A percentile compares a stretch with the other conserved stretches of the same genome.
Conservation (phyloP, 1,284 basidiomycete species). For the Stygiomarasmius scandens region DNA sequence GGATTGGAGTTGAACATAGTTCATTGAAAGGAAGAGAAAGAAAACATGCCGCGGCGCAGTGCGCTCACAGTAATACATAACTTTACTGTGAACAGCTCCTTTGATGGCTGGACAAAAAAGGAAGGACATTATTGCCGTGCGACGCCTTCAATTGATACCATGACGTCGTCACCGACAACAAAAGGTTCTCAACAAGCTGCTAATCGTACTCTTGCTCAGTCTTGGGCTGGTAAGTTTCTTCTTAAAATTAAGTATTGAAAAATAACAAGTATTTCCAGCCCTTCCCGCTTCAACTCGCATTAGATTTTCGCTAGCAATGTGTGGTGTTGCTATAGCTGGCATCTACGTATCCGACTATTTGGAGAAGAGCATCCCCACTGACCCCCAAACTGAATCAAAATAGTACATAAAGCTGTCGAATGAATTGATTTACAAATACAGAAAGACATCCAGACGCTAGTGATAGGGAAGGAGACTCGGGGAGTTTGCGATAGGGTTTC, state of each 20-base stretch:
- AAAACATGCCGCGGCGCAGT: too few species aligned
- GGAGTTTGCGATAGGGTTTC: conserved; percentile 11
- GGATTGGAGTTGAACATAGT: too few species aligned
- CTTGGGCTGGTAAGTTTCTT: conserved; percentile 13
- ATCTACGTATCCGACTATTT: conserved; percentile 52
- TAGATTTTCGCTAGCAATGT: conserved; percentile 57
- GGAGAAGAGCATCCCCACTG: conserved; percentile 10
- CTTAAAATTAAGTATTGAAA: not conserved
- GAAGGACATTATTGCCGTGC: too few species aligned
- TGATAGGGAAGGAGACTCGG: conserved; percentile 8
- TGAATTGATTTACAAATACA: too few species aligned
- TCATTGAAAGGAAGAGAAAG: too few species aligned
- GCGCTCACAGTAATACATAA: too few species aligned
- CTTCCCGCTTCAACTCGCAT: conserved; percentile 63
- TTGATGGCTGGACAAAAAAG: too few species aligned
- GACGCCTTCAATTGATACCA: too few species aligned
- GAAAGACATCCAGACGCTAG: too few species aligned
- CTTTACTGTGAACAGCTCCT: too few species aligned
- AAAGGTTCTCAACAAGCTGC: conserved; percentile 1
- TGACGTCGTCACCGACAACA: not conserved
- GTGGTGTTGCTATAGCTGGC: conserved; percentile 53
- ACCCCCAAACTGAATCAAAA: conserved; percentile 4
- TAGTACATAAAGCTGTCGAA: too few species aligned
- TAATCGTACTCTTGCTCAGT: conserved; percentile 12
- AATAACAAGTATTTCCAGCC: conserved; percentile 34